Base-by-base conservation (phyloP, 495 filamentous ascomycete species). In the Daldinia grandis region DNA sequence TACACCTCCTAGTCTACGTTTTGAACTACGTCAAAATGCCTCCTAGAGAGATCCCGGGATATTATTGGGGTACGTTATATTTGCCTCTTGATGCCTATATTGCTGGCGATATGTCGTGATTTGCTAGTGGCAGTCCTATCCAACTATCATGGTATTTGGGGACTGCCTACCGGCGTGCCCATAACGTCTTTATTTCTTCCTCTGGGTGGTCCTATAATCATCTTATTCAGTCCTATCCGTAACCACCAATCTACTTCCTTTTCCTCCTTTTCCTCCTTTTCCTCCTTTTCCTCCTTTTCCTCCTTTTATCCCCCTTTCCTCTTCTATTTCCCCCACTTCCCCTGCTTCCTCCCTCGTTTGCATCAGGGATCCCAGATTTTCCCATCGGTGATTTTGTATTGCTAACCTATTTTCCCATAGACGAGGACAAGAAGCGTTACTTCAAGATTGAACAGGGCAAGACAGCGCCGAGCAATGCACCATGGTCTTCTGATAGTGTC, bases 381-480 rank as follows among this genome's bases (percentile, higher is more conserved):
- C 12, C 12, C 14, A 42, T 15, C 27, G 21, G 4, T 31, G 4
- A 17, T 50, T 35, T 21, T 9, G 1, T 19, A 8, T 31, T 15
- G 30, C 51, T 61, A 40, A 62, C 19, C 10, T 31, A 58, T 24
- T 54, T 31, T 27, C 62, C 0, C 9, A 2, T 51, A 84, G 85
- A 87, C 58, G 17, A 66, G 4, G 75, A 71, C 15, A 85, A 80
- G 66, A 62, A 72, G 24, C 82, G 81, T 17, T 87, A 86, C 72
- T 87, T 86, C 74, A 82, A 80, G 58, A 76, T 86, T 44, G 78
- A 84, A 70, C 62, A 68, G 51, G 63, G 75, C 61, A 60, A 47
- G n/a, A 80, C 78, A 0, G 78, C 81, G 6, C 79, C 82, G 0
- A 12, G 9, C 0, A 10, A 40, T 15, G 80, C 80, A 1, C 67